These are phyloP conservation scores for Odontarrhena argentea DNA, from an alignment of 345 rosid species.

Conservation along the genomic window DNA sequence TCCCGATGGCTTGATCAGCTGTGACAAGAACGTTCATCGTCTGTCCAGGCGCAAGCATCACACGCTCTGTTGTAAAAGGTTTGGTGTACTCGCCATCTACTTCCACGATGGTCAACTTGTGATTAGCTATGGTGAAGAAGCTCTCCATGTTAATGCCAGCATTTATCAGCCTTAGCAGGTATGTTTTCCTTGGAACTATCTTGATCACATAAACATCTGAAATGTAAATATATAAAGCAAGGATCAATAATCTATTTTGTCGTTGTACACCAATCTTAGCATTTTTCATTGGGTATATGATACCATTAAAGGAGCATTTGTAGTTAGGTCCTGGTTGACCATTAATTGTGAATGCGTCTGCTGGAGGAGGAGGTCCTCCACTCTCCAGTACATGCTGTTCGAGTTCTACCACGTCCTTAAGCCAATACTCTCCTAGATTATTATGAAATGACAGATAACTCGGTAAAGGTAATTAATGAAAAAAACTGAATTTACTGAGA, in stretches of 20 bases:
- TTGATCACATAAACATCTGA: slow-evolving; percentile 68
- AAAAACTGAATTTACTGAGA: neutral
- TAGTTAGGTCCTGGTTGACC: slow-evolving; percentile 93
- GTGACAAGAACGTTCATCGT: slow-evolving; percentile 79
- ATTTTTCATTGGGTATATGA: slow-evolving; percentile 1
- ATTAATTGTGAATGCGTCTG: slow-evolving; percentile 78
- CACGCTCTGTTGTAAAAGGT: slow-evolving; percentile 61
- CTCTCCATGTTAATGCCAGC: slow-evolving; percentile 80
- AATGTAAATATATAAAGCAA: slow-evolving; percentile 18
- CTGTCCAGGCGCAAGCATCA: slow-evolving; percentile 93
- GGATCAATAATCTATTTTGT: neutral
- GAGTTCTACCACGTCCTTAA: slow-evolving; percentile 59
- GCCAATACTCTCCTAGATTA: slow-evolving; percentile 83
- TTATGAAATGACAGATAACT: neutral
- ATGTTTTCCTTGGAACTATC: slow-evolving; percentile 71
- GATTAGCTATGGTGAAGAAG: slow-evolving; percentile 80
- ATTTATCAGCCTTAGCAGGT: slow-evolving; percentile 70
- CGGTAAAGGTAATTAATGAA: slow-evolving; percentile 13
- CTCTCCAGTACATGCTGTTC: slow-evolving; percentile 59
- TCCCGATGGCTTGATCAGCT: slow-evolving; percentile 72
- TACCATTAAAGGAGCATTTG: slow-evolving; percentile 74
- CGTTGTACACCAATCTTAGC: neutral
- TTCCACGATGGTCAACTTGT: slow-evolving; percentile 76
- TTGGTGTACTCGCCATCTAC: slow-evolving; percentile 85
- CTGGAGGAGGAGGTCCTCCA: slow-evolving; percentile 72